Evolutionary conservation across 2,329 filamentous ascomycete genomes (phyloP).

Genomic region (Dothiorella sarmentorum): DNA sequence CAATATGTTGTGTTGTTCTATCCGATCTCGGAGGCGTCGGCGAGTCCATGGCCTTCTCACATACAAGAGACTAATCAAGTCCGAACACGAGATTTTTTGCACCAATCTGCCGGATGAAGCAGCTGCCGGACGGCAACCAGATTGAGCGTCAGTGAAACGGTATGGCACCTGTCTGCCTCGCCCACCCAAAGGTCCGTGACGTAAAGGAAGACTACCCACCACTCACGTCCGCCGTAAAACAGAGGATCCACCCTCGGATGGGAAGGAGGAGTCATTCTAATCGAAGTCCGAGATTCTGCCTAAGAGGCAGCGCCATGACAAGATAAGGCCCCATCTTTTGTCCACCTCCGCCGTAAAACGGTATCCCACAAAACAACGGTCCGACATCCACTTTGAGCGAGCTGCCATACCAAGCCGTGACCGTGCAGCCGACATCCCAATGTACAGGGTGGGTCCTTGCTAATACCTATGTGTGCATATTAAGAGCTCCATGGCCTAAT

Average conservation of each 20-base stretch:
- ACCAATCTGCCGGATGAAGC: background rate
- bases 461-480: background rate
- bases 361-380: too few relatives aligned
- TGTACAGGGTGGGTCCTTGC: background rate
- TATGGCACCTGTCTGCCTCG: background rate
- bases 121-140: background rate
- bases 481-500: too few relatives aligned
- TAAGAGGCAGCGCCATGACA: too few relatives aligned
- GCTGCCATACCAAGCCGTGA: background rate
- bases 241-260: too few relatives aligned
- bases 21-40: too few relatives aligned
- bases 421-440: background rate
- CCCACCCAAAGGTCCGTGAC: background rate
- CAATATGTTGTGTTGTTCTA: too few relatives aligned
- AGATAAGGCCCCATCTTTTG: constrained; percentile 5
- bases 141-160: background rate
- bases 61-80: background rate
- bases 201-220: too few relatives aligned
- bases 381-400: background rate
- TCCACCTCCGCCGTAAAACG: constrained; percentile 14
- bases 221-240: too few relatives aligned
- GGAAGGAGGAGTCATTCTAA: too few relatives aligned
- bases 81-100: background rate
- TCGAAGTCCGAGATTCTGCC: background rate
- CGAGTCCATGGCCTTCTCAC: too few relatives aligned